Base-by-base conservation (phyloP, 2,329 filamentous ascomycete species). In the Diplodia intermedia region DNA sequence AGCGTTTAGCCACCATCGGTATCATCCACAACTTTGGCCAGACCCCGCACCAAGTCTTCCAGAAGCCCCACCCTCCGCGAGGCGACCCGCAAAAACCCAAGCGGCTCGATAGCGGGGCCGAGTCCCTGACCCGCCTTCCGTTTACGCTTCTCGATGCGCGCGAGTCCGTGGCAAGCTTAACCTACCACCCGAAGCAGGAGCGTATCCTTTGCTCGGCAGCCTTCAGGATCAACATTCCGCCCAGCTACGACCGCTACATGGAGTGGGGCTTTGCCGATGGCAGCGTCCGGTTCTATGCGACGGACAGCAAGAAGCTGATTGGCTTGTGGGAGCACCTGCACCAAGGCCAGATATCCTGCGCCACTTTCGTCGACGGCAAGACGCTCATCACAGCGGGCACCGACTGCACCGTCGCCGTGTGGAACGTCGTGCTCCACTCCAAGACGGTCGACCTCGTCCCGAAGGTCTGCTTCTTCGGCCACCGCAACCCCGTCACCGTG, bases 11-110 rank as follows among this genome's bases (percentile, higher is more conserved):
- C 5, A 94, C 93, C 0, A 97, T 97, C 66, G 93, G 93, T 40
- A 97, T 97, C 72, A 98, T 99, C 73, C 94, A 99, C 79, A 98
- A 98, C 73, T 99, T 99, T 78, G 95, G 95, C 0, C 95, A 99
- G 78, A 99, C 96, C 1, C 95, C 96, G 1, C 91, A 96, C 73
- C 96, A 99, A 77, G 91, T 98, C 18, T 99, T 98, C 77, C 87
- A 88, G 54, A 90, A 90, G 69, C 85, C 91, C 14, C 95, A 99
- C 78, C 89, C 91, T 3, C 81, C 86, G n/a, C 87, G 90, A 15
- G 93, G 97, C 71, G 86, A 91, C 67, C 80, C 86, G 4, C 83
- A 87, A 26, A 86, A 89, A 66, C 89, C 88, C 5, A 88, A 87
- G 68, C 87, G 92, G 67, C 83, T 99, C 0, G 94, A 99, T 77